A percentile compares a stretch with the other conserved stretches of the same genome.
Conservation (phyloP, 768 basidiomycete genomes). For the Russula sp. region DNA sequence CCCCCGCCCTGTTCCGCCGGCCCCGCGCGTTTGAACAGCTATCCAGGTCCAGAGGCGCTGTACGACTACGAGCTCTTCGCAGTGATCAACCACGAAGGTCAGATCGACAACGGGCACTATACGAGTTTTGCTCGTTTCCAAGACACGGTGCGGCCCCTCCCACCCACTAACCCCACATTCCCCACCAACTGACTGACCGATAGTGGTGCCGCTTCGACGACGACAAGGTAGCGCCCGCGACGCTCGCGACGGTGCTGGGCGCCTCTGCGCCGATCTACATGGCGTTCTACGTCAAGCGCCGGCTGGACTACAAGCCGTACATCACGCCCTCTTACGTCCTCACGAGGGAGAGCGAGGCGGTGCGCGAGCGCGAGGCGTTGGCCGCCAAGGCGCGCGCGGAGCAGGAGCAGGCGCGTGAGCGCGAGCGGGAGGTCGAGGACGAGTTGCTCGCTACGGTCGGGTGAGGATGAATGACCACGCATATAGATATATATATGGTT, state of each 20-base stretch:
- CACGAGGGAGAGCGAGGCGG: slow-evolving; percentile 16
- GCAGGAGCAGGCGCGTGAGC: slow-evolving; percentile 14
- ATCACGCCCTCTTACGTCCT: slow-evolving; percentile 18
- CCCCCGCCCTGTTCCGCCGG: neutral
- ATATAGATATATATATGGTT: neutral
- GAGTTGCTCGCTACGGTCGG: slow-evolving; percentile 16
- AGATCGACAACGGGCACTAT: slow-evolving; percentile 93
- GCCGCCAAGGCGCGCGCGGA: slow-evolving; percentile 7
- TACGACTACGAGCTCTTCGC: slow-evolving; percentile 90
- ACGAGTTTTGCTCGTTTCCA: slow-evolving; percentile 78
- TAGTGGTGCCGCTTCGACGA: slow-evolving; percentile 96
- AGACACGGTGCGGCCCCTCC: slow-evolving; percentile 57
- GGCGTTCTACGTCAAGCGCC: slow-evolving; percentile 92
- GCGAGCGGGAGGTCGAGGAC: slow-evolving; percentile 18
- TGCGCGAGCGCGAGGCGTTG: slow-evolving; percentile 14
- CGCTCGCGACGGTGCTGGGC: slow-evolving; percentile 54
- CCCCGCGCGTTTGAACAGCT: slow-evolving; percentile 25
- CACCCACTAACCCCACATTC: neutral
- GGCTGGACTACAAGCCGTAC: slow-evolving; percentile 71
- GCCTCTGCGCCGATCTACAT: slow-evolving; percentile 69
- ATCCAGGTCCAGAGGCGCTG: slow-evolving; percentile 54
- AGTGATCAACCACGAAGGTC: slow-evolving; percentile 92
- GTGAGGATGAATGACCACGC: neutral
- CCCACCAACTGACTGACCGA: neutral
- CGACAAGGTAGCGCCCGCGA: slow-evolving; percentile 77